Evolutionary conservation across 805 yeast genomes (phyloP).

Genomic region (Wickerhamiella qilinensis): DNA sequence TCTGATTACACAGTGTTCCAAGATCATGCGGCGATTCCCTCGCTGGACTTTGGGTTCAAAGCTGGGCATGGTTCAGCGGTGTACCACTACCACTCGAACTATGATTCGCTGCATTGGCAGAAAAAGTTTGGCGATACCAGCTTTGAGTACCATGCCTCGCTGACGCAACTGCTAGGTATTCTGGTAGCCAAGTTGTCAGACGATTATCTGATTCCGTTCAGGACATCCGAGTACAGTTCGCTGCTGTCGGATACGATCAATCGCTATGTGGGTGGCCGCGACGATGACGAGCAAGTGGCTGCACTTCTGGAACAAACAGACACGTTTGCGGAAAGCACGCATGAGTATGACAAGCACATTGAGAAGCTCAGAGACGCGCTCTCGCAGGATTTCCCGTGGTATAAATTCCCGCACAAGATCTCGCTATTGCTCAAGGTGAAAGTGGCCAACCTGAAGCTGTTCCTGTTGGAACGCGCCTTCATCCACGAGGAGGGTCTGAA

Average conservation of each 20-base stretch:
- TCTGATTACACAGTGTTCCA: constrained; percentile 41
- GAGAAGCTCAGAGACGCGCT: constrained; percentile 33
- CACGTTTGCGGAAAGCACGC: constrained; percentile 20
- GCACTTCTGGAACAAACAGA: constrained; percentile 10
- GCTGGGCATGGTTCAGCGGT: constrained; percentile 34
- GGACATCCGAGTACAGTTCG: constrained; percentile 27
- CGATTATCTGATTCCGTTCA: constrained; percentile 29
- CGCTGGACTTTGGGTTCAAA: constrained; percentile 41
- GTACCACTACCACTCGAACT: constrained; percentile 63
- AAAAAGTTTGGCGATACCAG: constrained; percentile 44
- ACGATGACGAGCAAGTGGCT: constrained; percentile 9
- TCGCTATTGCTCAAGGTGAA: constrained; percentile 13
- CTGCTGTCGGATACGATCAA: constrained; percentile 25
- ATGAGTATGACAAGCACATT: constrained; percentile 34
- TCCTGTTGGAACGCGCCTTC: constrained; percentile 31
- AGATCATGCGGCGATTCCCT: constrained; percentile 27
- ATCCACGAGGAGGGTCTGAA: constrained; percentile 33
- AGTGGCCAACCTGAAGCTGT: constrained; percentile 26
- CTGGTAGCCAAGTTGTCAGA: constrained; percentile 34
- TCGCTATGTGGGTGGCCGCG: constrained; percentile 19
- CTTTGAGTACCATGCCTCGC: constrained; percentile 39
- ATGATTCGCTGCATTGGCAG: constrained; percentile 63
- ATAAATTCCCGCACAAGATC: constrained; percentile 23
- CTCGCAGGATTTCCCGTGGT: constrained; percentile 65
- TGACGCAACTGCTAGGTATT: constrained; percentile 38